Evolutionary conservation across 2,329 filamentous ascomycete genomes (phyloP).

Genomic region (Xylaria sp.): DNA sequence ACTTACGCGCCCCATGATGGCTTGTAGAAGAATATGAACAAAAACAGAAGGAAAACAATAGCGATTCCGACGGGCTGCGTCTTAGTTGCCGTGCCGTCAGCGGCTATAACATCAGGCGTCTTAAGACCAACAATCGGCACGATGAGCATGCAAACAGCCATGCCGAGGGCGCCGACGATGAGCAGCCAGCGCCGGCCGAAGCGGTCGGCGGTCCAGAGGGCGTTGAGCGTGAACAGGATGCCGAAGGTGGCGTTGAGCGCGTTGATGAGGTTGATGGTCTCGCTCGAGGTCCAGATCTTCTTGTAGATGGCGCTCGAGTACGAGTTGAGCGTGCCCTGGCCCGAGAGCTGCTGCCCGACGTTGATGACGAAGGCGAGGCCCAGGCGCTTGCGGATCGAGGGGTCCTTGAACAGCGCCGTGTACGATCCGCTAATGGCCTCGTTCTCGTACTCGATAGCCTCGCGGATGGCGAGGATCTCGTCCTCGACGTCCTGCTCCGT

Average conservation of each 20-base stretch:
- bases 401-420: constrained; percentile 75
- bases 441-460: constrained; percentile 77
- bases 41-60: constrained; percentile 75
- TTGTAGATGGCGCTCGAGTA: constrained; percentile 81
- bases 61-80: constrained; percentile 69
- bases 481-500: constrained; percentile 74
- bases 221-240: constrained; percentile 78
- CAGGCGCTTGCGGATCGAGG: constrained; percentile 74
- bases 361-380: constrained; percentile 74
- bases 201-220: constrained; percentile 77
- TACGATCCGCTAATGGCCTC: constrained; percentile 73
- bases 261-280: constrained; percentile 77
- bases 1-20: constrained; percentile 41
- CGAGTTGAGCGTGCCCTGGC: constrained; percentile 77
- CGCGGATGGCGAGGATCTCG: constrained; percentile 72
- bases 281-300: constrained; percentile 69
- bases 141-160: constrained; percentile 76
- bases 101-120: constrained; percentile 65
- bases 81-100: constrained; percentile 56
- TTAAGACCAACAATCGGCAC: constrained; percentile 59
- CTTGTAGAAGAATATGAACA: constrained; percentile 76
- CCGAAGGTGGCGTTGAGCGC: constrained; percentile 78
- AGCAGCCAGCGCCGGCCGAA: constrained; percentile 77
- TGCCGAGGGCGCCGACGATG: constrained; percentile 74
- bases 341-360: constrained; percentile 76